A percentile compares a stretch with the other conserved stretches of the same genome.
Evolutionary conservation across 331 rosid genomes (phyloP).

Genomic region (Pyrus hybrid): DNA sequence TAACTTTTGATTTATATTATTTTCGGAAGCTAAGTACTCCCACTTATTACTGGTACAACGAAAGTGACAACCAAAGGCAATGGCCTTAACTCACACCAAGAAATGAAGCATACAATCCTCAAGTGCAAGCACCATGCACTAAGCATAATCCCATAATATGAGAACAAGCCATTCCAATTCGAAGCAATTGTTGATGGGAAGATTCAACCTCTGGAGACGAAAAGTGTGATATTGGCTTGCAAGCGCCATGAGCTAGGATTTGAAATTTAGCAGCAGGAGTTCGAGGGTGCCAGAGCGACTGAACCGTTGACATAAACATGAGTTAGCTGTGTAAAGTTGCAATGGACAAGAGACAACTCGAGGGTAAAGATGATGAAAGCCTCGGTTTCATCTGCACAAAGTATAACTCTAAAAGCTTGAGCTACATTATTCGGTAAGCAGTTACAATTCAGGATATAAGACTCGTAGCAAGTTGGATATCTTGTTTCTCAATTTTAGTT

Average conservation of each 20-base stretch:
- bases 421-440: too few species aligned
- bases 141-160: too few species aligned
- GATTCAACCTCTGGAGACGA: not conserved
- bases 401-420: too few species aligned
- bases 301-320: too few species aligned
- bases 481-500: constrained; percentile 2
- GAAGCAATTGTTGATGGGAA: too few species aligned
- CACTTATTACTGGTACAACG: not conserved
- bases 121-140: not conserved
- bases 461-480: not conserved
- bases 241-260: not conserved
- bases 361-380: not conserved
- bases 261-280: not conserved
- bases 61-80: not conserved
- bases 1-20: too few species aligned
- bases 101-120: not conserved
- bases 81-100: not conserved
- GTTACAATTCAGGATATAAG: not conserved
- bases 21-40: too few species aligned
- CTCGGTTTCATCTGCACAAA: too few species aligned
- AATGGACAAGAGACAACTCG: not conserved
- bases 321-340: not conserved
- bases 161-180: too few species aligned
- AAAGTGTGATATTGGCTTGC: not conserved
- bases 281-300: not conserved